phyloP scores from a whole-genome alignment of 1,139 yeast species.

The Pichia sp. region DNA sequence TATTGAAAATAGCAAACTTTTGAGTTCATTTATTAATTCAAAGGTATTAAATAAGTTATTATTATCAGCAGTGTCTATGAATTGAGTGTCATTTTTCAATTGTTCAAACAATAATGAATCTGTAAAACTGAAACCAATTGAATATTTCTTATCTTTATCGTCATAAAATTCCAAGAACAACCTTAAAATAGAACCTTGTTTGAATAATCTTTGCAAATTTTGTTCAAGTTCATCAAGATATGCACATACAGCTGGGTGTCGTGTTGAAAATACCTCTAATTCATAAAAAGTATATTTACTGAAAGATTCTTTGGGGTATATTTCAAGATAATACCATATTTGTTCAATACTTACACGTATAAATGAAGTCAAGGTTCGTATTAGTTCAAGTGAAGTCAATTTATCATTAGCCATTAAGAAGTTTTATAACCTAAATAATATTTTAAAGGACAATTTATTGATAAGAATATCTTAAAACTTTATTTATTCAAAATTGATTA shows the following conservation, averaged over 20 bases:
- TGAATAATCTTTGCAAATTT: constrained; percentile 14
- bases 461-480: too few species aligned
- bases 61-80: constrained; percentile 1
- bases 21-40: constrained; percentile 21
- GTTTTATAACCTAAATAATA: too few species aligned
- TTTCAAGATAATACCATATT: constrained; percentile 38
- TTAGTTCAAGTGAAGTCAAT: constrained; percentile 1
- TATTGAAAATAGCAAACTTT: constrained; percentile 22
- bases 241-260: constrained; percentile 39
- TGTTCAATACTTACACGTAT: constrained; percentile 32
- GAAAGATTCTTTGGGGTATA: constrained; percentile 41
- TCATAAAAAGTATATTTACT: constrained; percentile 36
- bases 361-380: constrained; percentile 2
- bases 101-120: constrained; percentile 24
- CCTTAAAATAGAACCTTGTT: constrained; percentile 21
- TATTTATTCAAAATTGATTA: too few species aligned
- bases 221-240: constrained; percentile 32
- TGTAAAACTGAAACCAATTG: constrained; percentile 26
- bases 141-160: constrained; percentile 11
- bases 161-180: constrained; percentile 21
- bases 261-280: constrained; percentile 34
- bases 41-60: constrained; percentile 6
- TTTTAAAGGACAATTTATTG: too few species aligned
- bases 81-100: constrained; percentile 11
- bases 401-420: background rate